Percentiles rank a stretch among this genome's conserved stretches.
These are phyloP conservation scores for Plectosphaerella sp. DNA, from an alignment of 2,329 filamentous ascomycete species.

Conservation along the genomic window DNA sequence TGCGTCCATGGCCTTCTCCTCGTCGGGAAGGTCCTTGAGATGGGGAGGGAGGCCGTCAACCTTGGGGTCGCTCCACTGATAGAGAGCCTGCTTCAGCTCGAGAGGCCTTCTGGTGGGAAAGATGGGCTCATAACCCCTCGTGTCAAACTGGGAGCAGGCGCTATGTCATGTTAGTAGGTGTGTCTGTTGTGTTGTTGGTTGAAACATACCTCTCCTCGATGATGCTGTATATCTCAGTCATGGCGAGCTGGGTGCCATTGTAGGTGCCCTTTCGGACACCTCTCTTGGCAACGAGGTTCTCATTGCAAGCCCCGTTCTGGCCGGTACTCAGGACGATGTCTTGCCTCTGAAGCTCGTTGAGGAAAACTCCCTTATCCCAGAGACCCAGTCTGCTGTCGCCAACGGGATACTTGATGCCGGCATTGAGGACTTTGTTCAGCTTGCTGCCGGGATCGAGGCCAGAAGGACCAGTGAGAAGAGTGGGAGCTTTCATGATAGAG, in stretches of 20 bases:
- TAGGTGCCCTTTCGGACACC: slow-evolving; percentile 25
- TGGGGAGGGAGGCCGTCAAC: slow-evolving; percentile 16
- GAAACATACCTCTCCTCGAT: slow-evolving; percentile 24
- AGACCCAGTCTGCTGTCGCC: background rate
- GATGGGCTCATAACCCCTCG: slow-evolving; percentile 25
- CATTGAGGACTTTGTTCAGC: background rate
- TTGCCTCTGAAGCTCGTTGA: slow-evolving; percentile 22
- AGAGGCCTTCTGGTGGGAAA: slow-evolving; percentile 23
- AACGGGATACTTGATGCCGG: background rate
- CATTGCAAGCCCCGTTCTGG: slow-evolving; percentile 12
- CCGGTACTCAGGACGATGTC: slow-evolving; percentile 20
- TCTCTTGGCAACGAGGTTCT: slow-evolving; percentile 16
- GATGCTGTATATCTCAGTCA: slow-evolving; percentile 25
- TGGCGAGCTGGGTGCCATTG: slow-evolving; percentile 24
- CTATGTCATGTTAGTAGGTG: slow-evolving; percentile 9
- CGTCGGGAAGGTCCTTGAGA: slow-evolving; percentile 20
- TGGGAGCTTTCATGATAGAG: background rate
- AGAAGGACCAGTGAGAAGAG: background rate
- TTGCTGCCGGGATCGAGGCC: background rate
- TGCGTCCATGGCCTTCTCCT: slow-evolving; percentile 21
- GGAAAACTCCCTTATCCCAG: slow-evolving; percentile 19
- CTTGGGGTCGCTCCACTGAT: slow-evolving; percentile 12
- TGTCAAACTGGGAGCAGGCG: slow-evolving; percentile 27
- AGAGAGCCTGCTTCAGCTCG: slow-evolving; percentile 22
- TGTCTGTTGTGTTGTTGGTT: background rate